Evolutionary conservation across 768 basidiomycete species (phyloP).

Genomic region (Amanita rubescens): DNA sequence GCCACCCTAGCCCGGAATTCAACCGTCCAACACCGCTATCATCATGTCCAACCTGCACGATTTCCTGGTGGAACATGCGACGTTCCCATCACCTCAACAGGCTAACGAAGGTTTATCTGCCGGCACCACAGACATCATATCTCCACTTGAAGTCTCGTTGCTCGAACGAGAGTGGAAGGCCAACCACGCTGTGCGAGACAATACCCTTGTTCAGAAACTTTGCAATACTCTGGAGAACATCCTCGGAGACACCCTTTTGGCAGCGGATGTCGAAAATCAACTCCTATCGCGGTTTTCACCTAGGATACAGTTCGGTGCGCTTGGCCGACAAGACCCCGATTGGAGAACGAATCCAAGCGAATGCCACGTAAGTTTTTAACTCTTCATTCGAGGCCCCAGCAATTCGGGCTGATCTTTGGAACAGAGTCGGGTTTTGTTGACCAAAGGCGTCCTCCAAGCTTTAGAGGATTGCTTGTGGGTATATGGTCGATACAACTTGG

Average conservation of each 20-base stretch:
- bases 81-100: slow-evolving; percentile 11
- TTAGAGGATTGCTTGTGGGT: slow-evolving; percentile 6
- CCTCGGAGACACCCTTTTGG: slow-evolving; percentile 12
- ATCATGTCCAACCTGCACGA: too few relatives aligned
- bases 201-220: too few relatives aligned
- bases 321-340: slow-evolving; percentile 6
- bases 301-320: slow-evolving; percentile 4
- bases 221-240: slow-evolving; percentile 10
- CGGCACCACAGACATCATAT: slow-evolving; percentile 7
- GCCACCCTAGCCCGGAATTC: too few relatives aligned
- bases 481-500: slow-evolving; percentile 4
- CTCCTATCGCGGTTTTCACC: slow-evolving; percentile 12
- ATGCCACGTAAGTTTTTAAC: slow-evolving; percentile 8
- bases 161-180: slow-evolving; percentile 1
- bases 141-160: slow-evolving; percentile 8
- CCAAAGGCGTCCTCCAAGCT: slow-evolving; percentile 6
- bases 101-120: too few relatives aligned
- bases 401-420: too few relatives aligned
- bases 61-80: slow-evolving; percentile 12
- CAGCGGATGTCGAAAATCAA: too few relatives aligned
- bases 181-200: too few relatives aligned
- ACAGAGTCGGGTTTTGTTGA: too few relatives aligned
- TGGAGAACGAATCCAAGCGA: slow-evolving; percentile 12
- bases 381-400: too few relatives aligned
- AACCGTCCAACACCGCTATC: too few relatives aligned